Evolutionary conservation across 1,284 basidiomycete genomes (phyloP).

Genomic region (Ustilago sp.): DNA sequence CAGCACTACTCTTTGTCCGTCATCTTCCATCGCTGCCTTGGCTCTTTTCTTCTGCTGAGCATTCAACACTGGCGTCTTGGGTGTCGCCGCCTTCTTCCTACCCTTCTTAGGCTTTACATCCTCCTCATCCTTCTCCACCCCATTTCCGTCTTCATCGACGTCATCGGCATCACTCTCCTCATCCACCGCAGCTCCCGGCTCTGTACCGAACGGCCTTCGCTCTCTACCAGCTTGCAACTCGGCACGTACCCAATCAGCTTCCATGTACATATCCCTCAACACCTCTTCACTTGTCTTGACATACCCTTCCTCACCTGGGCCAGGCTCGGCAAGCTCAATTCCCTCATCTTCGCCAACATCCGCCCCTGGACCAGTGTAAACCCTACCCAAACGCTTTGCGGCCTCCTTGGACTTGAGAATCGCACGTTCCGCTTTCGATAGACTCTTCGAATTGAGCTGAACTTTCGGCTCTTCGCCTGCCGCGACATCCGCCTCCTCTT

Average conservation of each 20-base stretch:
- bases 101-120: slow-evolving; percentile 24
- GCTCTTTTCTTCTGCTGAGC: slow-evolving; percentile 30
- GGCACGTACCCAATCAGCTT: slow-evolving; percentile 52
- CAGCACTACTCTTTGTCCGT: slow-evolving; percentile 39
- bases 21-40: slow-evolving; percentile 35
- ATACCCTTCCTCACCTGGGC: slow-evolving; percentile 56
- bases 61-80: slow-evolving; percentile 10
- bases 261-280: slow-evolving; percentile 53
- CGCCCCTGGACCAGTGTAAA: slow-evolving; percentile 53
- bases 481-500: slow-evolving; percentile 35
- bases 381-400: slow-evolving; percentile 44
- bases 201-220: slow-evolving; percentile 39
- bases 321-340: slow-evolving; percentile 32
- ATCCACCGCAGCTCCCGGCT: slow-evolving; percentile 31
- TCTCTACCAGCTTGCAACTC: slow-evolving; percentile 49
- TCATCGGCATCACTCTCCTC: slow-evolving; percentile 16
- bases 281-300: slow-evolving; percentile 61
- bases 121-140: slow-evolving; percentile 21
- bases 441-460: slow-evolving; percentile 35
- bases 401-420: slow-evolving; percentile 58
- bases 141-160: slow-evolving; percentile 18
- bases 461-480: slow-evolving; percentile 11
- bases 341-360: slow-evolving; percentile 65
- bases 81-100: slow-evolving; percentile 2
- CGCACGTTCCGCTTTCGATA: slow-evolving; percentile 39